phyloP scores from a whole-genome alignment of 1,139 yeast genomes.

The Pichia sp. region DNA sequence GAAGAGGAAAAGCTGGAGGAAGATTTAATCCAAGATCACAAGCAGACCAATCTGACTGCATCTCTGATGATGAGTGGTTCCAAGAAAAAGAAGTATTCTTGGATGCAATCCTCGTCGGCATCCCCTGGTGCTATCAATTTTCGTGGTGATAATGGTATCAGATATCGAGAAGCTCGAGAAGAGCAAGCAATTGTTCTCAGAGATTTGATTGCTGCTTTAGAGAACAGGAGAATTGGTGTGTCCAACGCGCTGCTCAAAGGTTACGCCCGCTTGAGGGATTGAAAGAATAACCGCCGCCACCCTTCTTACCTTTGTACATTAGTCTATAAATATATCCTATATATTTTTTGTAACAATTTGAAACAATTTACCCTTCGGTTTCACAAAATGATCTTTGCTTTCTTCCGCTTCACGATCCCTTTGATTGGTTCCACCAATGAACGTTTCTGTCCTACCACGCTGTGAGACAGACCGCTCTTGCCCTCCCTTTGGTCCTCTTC shows the following conservation, averaged over 20 bases:
- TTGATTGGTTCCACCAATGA: neutral
- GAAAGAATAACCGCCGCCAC: neutral
- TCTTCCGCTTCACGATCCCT: slow-evolving; percentile 11
- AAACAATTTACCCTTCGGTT: neutral
- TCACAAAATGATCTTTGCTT: slow-evolving; percentile 10
- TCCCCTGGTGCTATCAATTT: slow-evolving; percentile 42
- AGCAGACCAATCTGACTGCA: slow-evolving; percentile 95
- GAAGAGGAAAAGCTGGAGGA: slow-evolving; percentile 53
- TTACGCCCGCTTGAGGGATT: slow-evolving; percentile 59
- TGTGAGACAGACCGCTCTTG: neutral
- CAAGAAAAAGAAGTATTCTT: slow-evolving; percentile 70
- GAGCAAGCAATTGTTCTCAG: slow-evolving; percentile 83
- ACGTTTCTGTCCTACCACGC: neutral
- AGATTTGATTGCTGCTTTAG: slow-evolving; percentile 77
- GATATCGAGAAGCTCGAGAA: slow-evolving; percentile 84
- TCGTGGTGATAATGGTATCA: slow-evolving; percentile 69
- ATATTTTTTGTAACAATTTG: neutral
- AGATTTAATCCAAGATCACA: slow-evolving; percentile 67
- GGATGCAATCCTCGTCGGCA: slow-evolving; percentile 64
- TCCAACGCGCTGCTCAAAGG: slow-evolving; percentile 79
- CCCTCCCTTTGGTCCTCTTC: slow-evolving; percentile 10
- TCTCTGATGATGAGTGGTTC: slow-evolving; percentile 87
- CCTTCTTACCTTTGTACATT: neutral
- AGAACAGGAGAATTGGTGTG: slow-evolving; percentile 77
- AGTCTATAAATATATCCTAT: neutral